Conservation (phyloP, 164 flowering plant genomes). For the Akebia trifoliata region DNA sequence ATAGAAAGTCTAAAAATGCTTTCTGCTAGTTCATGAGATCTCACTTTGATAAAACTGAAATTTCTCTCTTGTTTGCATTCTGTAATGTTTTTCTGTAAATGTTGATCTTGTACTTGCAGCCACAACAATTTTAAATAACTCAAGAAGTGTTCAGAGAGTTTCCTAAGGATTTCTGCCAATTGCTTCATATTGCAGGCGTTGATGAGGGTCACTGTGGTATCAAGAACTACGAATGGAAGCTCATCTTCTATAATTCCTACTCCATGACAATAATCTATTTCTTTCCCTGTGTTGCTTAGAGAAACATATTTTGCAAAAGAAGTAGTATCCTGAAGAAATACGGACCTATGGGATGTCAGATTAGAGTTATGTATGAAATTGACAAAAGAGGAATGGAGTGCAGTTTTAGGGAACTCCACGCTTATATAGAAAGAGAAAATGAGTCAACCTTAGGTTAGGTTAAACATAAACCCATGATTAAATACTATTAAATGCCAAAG, state of each 20-base stretch:
- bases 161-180: conserved; percentile 36
- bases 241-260: conserved; percentile 29
- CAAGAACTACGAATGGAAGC: conserved; percentile 29
- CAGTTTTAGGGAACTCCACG: not conserved
- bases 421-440: no score
- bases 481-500: no score
- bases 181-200: conserved; percentile 42
- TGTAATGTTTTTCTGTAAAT: conserved; percentile 13
- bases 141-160: conserved; percentile 26
- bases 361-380: conserved; percentile 3
- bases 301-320: conserved; percentile 14
- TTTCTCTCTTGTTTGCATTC: conserved; percentile 7
- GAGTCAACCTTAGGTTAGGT: no score
- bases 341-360: conserved; percentile 40
- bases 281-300: conserved; percentile 10
- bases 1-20: conserved; percentile 66
- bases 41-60: conserved; percentile 20
- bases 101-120: conserved; percentile 28
- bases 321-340: conserved; percentile 37
- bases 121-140: conserved; percentile 36
- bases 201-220: conserved; percentile 36
- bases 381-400: not conserved
- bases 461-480: no score
- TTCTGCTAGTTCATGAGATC: conserved; percentile 43
- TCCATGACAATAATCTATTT: conserved; percentile 5